Evolutionary conservation across 164 flowering plant genomes (phyloP).

Genomic region (Vitis rupestris): DNA sequence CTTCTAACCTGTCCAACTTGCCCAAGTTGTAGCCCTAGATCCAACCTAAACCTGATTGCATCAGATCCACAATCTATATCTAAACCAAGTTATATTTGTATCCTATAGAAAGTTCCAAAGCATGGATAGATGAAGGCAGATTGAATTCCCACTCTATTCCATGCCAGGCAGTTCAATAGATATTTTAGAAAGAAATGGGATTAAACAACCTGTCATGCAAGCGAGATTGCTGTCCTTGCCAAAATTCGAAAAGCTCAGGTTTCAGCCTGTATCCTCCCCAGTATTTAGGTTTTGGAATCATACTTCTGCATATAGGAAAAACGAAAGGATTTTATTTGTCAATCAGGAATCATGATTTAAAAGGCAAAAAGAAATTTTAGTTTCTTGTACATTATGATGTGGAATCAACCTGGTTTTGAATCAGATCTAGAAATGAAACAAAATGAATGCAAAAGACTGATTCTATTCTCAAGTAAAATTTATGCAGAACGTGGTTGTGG

Average conservation of each 20-base stretch:
- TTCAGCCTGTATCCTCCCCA: constrained; percentile 96
- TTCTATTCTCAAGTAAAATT: neutral
- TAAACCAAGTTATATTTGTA: neutral
- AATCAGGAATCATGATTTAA: too few relatives aligned
- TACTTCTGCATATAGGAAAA: constrained; percentile 52
- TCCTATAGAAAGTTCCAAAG: neutral
- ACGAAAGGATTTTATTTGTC: neutral
- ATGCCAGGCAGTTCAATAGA: neutral
- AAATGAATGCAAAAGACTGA: too few relatives aligned
- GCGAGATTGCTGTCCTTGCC: constrained; percentile 96
- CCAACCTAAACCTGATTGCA: too few relatives aligned
- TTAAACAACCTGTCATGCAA: constrained; percentile 79
- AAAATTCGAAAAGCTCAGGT: constrained; percentile 77
- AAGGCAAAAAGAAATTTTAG: too few relatives aligned
- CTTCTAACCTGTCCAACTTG: too few relatives aligned
- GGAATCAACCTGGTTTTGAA: too few relatives aligned
- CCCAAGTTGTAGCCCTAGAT: too few relatives aligned
- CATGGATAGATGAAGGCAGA: neutral
- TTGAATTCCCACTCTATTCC: neutral
- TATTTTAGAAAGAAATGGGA: neutral
- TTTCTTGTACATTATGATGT: too few relatives aligned
- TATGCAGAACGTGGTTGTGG: neutral
- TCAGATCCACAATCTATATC: neutral
- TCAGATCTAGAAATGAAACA: too few relatives aligned
- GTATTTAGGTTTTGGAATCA: constrained; percentile 82